Base-by-base conservation (phyloP, 331 rosid genomes). In the Stylosanthes scabra region DNA sequence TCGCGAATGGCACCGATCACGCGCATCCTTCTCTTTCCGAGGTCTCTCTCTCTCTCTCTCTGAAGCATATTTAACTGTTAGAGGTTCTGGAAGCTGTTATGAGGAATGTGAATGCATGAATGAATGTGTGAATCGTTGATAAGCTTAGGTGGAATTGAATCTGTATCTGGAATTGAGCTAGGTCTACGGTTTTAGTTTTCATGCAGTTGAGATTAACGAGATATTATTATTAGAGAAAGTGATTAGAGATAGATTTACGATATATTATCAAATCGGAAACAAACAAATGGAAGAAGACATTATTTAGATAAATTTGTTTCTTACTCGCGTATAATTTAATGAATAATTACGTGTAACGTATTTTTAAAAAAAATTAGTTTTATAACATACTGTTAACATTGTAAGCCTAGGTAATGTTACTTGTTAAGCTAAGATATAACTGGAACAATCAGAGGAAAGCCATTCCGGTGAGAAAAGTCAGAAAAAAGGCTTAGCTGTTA, bases 1-100 rank as follows among this genome's bases (percentile, higher is more conserved):
- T 74, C n/a, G 28, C 81, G 2, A 91, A 89, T 61, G 93, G 97
- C 65, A 63, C 78, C 71, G 88, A 79, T 59, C 82, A 80, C 50
- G 52, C 81, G 57, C 57, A 51, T 51, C 28, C 9, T 3, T 44
- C 20, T 42, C 69, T 10, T 79, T 63, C 91, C 9, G 91, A 91
- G 93, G 97, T 91, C 52, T 12, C 37, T 27, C 45, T 29, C 50
- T 74, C 11, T 34, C 68, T 60, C 50, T 57, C 8, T 51, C 1
- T 50, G 64, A 66, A 56, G 40, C 31, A 25, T 34, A 13, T 34
- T 76, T 61, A 58, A 11, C 59, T 62, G 16, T 46, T 47, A 31
- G 15, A 47, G 16, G 45, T 49, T 70, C 16, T 75, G 45, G 50
- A 62, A 14, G 57, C 57, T 14, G 8, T 51, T 68, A 12, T n/a